phyloP scores from a whole-genome alignment of 2,329 filamentous ascomycete genomes.

The Monosporascus sp. region DNA sequence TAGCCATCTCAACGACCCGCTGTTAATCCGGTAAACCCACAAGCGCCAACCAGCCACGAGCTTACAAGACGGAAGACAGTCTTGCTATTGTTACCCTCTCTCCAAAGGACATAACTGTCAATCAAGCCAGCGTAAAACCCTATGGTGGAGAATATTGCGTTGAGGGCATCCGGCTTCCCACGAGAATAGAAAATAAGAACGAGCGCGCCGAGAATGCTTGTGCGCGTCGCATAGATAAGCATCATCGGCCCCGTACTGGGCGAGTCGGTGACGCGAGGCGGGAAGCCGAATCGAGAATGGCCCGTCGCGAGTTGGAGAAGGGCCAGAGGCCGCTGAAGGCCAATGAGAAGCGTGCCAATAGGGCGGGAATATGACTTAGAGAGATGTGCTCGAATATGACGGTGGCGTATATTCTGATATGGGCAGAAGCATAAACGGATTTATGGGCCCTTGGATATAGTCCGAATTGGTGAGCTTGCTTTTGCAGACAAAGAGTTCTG shows the following conservation, averaged over 20 bases:
- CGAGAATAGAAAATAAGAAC: constrained; percentile 4
- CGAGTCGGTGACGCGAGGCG: constrained; percentile 1
- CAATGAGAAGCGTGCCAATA: no score
- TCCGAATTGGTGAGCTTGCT: no score
- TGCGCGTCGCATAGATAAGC: constrained; percentile 1
- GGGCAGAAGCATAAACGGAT: no score
- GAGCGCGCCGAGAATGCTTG: background rate
- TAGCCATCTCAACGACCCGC: background rate
- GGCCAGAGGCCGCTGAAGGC: background rate
- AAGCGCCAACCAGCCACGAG: background rate
- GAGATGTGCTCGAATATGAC: no score
- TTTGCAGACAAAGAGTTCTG: no score
- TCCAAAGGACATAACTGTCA: constrained; percentile 3
- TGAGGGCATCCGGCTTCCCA: background rate
- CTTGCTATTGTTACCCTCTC: background rate
- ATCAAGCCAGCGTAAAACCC: constrained; percentile 1
- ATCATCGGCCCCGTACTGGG: constrained; percentile 1
- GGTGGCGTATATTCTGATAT: no score
- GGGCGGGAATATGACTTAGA: no score
- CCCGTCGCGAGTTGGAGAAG: background rate
- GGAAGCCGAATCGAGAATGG: constrained; percentile 1
- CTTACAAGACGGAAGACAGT: constrained; percentile 2
- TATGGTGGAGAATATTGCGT: constrained; percentile 1
- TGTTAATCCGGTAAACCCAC: constrained; percentile 2
- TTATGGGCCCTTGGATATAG: no score